phyloP scores from a whole-genome alignment of 352 stramenopile genomes.

The Phytophthora hibernalis region DNA sequence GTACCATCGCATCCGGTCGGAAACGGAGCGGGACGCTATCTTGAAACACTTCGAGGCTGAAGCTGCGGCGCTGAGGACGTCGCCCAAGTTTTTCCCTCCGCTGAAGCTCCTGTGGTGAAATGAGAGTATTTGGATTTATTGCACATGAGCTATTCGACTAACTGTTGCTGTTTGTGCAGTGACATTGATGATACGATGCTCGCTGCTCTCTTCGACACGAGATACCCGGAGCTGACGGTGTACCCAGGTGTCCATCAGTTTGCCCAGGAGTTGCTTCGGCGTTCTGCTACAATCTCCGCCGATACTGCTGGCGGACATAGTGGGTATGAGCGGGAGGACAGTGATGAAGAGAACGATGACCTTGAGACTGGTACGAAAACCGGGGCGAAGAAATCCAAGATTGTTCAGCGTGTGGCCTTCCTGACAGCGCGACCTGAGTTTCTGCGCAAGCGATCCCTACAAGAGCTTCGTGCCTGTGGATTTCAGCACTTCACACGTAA shows the following conservation, averaged over 20 bases:
- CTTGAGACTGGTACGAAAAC: conserved; percentile 19
- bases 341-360: conserved; percentile 34
- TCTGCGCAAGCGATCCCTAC: conserved; percentile 64
- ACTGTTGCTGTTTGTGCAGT: conserved; percentile 32
- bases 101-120: conserved; percentile 75
- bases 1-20: conserved; percentile 63
- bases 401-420: conserved; percentile 68
- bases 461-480: conserved; percentile 70
- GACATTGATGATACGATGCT: conserved; percentile 88
- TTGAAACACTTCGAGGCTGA: conserved; percentile 73
- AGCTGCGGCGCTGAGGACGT: conserved; percentile 36
- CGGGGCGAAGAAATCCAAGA: conserved; percentile 26
- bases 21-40: conserved; percentile 56
- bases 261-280: conserved; percentile 70
- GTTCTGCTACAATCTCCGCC: conserved; percentile 33
- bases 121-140: too few relatives aligned
- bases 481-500: conserved; percentile 83
- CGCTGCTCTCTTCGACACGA: conserved; percentile 78
- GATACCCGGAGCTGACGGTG: conserved; percentile 83
- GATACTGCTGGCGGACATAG: conserved; percentile 29
- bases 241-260: conserved; percentile 88
- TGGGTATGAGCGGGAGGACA: conserved; percentile 37
- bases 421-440: conserved; percentile 79
- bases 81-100: conserved; percentile 48
- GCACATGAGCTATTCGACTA: neutral